Evolutionary conservation across 495 filamentous ascomycete species (phyloP), one percentile per base, ranked within the genome.

Genomic region (Lepidopterella palustris): DNA sequence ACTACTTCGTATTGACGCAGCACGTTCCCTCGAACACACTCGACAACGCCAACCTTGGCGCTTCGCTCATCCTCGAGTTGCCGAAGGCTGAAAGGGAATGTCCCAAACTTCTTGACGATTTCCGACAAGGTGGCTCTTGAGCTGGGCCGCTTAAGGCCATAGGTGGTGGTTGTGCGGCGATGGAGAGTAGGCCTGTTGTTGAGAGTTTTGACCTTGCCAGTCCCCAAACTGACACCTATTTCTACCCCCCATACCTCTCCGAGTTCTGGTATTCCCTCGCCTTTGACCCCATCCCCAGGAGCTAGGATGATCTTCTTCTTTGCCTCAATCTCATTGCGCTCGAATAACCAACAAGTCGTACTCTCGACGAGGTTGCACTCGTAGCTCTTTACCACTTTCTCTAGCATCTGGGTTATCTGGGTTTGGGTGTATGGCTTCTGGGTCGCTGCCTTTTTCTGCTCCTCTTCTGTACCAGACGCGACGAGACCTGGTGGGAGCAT

Each of bases 171-270:
- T 53, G 95, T 98, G 67, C 95, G 87, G 69, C 91, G 87, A 76
- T 96, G 92, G 53, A 98, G 81, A 29, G 93, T 98, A 20, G 93
- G 75, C 45, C 93, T 84, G 73, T 93, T 88, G 68, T 86, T 81
- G 29, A 95, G 79, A 59, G 79, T 85, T 84, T 97, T 98, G 72
- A 93, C 86, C 77, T 98, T 98, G 65, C 93, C 93, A 50, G 83
- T 86, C 50, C 93, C 95, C 63, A 91, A 76, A 73, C 87, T 92
- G 64, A 97, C 83, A 66, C 92, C 91, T 69, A 96, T 82, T 79
- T 98, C 93, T 31, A 97, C 90, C 72, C 93, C 93, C 93, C 93
- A 98, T 63, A 93, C 92, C 70, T 98, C 93, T 62, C 90, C 90
- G 53, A 97, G 79, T 65, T 95, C 93, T 39, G 93, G 89, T 42